phyloP scores from a whole-genome alignment of 352 stramenopile genomes.

The Globisporangium viniferum region DNA sequence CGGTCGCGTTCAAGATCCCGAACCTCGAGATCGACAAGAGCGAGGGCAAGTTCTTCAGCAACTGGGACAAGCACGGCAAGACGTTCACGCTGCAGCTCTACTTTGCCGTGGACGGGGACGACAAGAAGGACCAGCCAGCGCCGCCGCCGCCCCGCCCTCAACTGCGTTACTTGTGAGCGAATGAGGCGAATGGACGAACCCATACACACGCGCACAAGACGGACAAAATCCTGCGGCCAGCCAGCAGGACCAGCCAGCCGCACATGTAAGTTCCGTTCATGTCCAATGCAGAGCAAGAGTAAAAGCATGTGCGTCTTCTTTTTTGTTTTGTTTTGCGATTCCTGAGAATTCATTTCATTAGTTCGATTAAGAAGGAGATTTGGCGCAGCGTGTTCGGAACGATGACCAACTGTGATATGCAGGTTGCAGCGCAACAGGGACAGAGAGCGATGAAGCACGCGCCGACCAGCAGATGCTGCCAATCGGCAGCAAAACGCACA shows the following conservation, averaged over 20 bases:
- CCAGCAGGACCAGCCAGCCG: background rate
- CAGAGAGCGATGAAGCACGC: background rate
- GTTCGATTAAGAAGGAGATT: slow-evolving; percentile 2
- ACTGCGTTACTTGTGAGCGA: slow-evolving; percentile 28
- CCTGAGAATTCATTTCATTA: slow-evolving; percentile 5
- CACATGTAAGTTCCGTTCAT: slow-evolving; percentile 6
- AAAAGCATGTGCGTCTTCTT: background rate
- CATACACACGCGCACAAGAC: slow-evolving; percentile 2
- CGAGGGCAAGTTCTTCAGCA: slow-evolving; percentile 95
- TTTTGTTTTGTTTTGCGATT: slow-evolving; percentile 2
- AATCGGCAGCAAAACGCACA: background rate
- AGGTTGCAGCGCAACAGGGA: background rate
- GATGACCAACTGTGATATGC: slow-evolving; percentile 6
- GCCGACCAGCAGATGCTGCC: too few species aligned
- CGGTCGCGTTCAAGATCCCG: slow-evolving; percentile 98
- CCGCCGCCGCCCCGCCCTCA: slow-evolving; percentile 58
- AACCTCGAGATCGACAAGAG: slow-evolving; percentile 95
- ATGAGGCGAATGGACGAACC: background rate
- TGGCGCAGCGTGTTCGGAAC: slow-evolving; percentile 8
- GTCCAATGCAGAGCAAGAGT: background rate
- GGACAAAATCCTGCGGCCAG: background rate
- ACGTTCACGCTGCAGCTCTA: slow-evolving; percentile 93
- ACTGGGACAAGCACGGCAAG: slow-evolving; percentile 96
- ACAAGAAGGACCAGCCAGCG: slow-evolving; percentile 32
- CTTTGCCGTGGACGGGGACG: slow-evolving; percentile 38